Evolutionary conservation across 176 grass and related monocot species (phyloP), one percentile per base, ranked within the genome.

Genomic region (Hyparrhenia diplandra): DNA sequence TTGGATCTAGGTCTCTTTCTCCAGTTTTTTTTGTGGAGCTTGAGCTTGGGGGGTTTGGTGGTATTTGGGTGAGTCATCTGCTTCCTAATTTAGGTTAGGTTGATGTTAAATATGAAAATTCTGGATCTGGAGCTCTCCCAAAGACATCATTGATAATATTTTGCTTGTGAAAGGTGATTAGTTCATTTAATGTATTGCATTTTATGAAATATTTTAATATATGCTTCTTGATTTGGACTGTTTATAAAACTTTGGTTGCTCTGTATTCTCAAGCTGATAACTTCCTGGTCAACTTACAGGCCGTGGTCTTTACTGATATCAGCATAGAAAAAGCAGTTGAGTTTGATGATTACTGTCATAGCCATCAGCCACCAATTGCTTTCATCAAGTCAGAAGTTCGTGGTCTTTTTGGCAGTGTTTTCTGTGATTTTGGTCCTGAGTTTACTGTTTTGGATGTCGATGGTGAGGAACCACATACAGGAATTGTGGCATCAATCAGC

Each of bases 391-490:
- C 87, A 49, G 94, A 97, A 88, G 54, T 94, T 57, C 42, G 94
- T 73, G 91, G 94, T 20, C 87, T 97, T 87, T 97, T 97, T 60
- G 94, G 94, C 16, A 85, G 77, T 80, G 77, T 94, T 28, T 97
- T 97, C 63, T 94, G 94, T 80, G 94, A 97, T 68, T 97, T 94
- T 67, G 94, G 94, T 37, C 80, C 94, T 64, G 83, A 92, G 49
- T 97, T 97, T 69, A 92, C 94, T 85, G 92, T 92, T 75, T 70
- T 90, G 64, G 94, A 97, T 87, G 94, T 94, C 21, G 91, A 97
- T 90, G 94, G 94, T 36, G 91, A 97, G 80, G 94, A 97, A 46
- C 94, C 94, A 21, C 94, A 92, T 80, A 94, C 89, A 61, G 94
- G 91, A 79, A 97, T 97, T 14, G 89, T 97, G 70, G 94, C 91